Evolutionary conservation across 768 basidiomycete genomes (phyloP).

Genomic region (Boletus rubroflammeus): DNA sequence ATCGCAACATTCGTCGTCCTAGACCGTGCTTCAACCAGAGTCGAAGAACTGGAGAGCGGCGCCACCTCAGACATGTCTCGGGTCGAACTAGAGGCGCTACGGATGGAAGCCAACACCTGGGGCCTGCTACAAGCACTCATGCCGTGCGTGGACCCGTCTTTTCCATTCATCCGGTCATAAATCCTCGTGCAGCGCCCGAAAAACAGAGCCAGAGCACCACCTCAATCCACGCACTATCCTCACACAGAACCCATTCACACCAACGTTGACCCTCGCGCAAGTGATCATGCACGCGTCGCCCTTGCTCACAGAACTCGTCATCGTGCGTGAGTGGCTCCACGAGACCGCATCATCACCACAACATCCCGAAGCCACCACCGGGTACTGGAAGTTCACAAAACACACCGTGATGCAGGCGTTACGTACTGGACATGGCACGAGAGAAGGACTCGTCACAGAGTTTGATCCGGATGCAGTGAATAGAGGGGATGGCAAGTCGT

Average conservation of each 20-base stretch:
- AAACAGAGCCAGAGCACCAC: constrained; percentile 48
- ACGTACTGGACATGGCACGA: constrained; percentile 43
- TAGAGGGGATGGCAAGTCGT: constrained; percentile 50
- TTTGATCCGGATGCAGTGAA: constrained; percentile 83
- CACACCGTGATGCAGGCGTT: constrained; percentile 64
- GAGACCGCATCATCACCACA: constrained; percentile 62
- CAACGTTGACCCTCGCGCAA: constrained; percentile 71
- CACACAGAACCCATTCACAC: constrained; percentile 75
- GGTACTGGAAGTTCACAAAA: constrained; percentile 84
- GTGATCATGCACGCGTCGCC: constrained; percentile 65
- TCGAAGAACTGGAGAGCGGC: constrained; percentile 49
- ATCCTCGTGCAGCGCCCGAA: constrained; percentile 51
- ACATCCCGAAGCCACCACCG: constrained; percentile 69
- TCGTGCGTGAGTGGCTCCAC: constrained; percentile 87
- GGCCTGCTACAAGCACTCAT: constrained; percentile 71
- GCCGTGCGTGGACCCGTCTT: constrained; percentile 48
- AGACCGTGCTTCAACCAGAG: constrained; percentile 32
- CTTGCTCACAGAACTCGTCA: constrained; percentile 69
- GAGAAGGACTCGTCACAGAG: constrained; percentile 54
- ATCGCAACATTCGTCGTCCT: not conserved
- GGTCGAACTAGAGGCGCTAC: constrained; percentile 59
- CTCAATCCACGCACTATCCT: constrained; percentile 56
- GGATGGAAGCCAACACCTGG: constrained; percentile 82
- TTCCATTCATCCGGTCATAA: not conserved
- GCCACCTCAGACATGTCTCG: constrained; percentile 35